Evolutionary conservation across 345 rosid genomes (phyloP), one percentile per base, ranked within the genome.

Genomic region (Syzygium grande): DNA sequence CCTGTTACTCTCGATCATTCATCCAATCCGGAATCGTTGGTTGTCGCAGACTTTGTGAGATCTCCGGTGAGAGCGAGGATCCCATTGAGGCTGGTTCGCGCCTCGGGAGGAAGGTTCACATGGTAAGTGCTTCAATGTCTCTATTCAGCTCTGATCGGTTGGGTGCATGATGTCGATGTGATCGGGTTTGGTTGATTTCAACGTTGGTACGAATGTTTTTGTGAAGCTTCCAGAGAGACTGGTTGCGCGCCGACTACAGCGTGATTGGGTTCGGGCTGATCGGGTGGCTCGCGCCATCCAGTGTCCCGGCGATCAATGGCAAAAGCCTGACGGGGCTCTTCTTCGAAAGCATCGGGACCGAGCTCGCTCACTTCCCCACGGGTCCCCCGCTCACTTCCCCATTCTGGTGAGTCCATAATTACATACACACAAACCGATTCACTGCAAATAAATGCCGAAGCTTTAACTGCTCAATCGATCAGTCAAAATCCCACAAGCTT

Each of bases 281-380:
- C 52, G 99, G 99, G 56, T 97, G 99, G 99, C 1, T 96, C 38
- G 99, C 97, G 14, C 99, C 99, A 5, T 96, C 99, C 11, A 96
- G 99, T 90, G 88, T 96, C 11, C 99, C 99, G 25, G 95, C 91
- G 5, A 98, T 96, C 63, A 29, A 92, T 29, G 99, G 99, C 8
- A 98, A 96, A 93, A 98, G 99, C 91, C 91, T 98, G 91, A 93
- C 98, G 0, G 95, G 98, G 19, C 98, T 98, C 88, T 98, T 98
- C 95, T 94, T 98, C 51, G 96, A 96, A 27, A 98, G 99, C 92
- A 96, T 98, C 41, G 99, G 99, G 13, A 56, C 96, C 27, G 99
- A 98, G 91, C 98, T 96, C 7, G 94, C 99, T 85, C 98, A 96
- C 92, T 98, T 98, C 95, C 99, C 98, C 14, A 88, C 96, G 7